A percentile compares a stretch with the other conserved stretches of the same genome.
Conservation (phyloP, 148 eudicot species). For the Oxyria digyna region DNA sequence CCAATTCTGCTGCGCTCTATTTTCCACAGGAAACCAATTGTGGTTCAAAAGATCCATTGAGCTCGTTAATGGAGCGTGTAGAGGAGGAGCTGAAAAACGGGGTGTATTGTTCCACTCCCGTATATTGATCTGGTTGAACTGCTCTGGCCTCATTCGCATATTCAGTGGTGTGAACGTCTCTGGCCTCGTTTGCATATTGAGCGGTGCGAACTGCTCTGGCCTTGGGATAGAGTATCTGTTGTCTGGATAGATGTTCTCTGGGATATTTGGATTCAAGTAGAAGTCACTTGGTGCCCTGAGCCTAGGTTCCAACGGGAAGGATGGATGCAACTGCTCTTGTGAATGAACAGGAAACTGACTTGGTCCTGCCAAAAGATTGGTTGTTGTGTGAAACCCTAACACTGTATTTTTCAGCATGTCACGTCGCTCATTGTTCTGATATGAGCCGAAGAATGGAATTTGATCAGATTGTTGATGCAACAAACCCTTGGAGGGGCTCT, state of each 20-base stretch:
- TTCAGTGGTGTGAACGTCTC: constrained; percentile 33
- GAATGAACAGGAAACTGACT: constrained; percentile 36
- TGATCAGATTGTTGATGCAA: constrained; percentile 37
- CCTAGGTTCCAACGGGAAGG: constrained; percentile 38
- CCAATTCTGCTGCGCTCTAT: constrained; percentile 41
- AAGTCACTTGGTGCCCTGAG: constrained; percentile 37
- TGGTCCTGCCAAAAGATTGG: constrained; percentile 28
- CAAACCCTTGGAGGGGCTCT: constrained; percentile 26
- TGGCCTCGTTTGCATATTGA: constrained; percentile 33
- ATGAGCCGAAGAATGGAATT: constrained; percentile 35
- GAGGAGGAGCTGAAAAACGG: constrained; percentile 23
- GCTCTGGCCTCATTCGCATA: constrained; percentile 39
- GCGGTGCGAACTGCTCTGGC: constrained; percentile 36
- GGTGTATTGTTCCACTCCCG: constrained; percentile 47
- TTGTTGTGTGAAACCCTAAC: constrained; percentile 32
- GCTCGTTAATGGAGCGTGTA: constrained; percentile 28
- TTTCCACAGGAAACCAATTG: constrained; percentile 40
- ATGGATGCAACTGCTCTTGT: constrained; percentile 37
- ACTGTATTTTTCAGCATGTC: constrained; percentile 43
- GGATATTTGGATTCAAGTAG: constrained; percentile 38
- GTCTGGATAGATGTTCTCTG: constrained; percentile 37
- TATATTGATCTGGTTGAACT: constrained; percentile 27
- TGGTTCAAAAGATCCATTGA: constrained; percentile 32
- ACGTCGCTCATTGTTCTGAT: constrained; percentile 31
- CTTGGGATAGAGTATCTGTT: constrained; percentile 34